These are phyloP conservation scores for Pyricularia pennisetigena DNA, from an alignment of 2,329 filamentous ascomycete species.

Conservation along the genomic window DNA sequence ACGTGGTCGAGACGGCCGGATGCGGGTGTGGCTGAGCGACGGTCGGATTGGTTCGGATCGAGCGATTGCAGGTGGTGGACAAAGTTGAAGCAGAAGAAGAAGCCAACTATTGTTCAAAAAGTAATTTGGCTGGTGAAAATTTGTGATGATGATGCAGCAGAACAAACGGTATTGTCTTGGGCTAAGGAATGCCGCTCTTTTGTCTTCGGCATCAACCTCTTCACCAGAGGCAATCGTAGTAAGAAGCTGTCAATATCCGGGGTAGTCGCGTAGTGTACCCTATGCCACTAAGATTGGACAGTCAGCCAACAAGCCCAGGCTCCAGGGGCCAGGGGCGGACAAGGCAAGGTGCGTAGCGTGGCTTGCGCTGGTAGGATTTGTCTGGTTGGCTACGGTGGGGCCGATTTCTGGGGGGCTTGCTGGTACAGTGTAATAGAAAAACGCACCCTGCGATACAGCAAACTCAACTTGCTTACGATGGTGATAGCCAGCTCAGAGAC, in stretches of 20 bases:
- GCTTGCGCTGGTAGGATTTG: neutral
- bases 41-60: neutral
- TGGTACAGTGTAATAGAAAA: neutral
- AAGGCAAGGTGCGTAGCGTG: neutral
- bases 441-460: neutral
- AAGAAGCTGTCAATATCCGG: neutral
- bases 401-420: neutral
- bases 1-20: neutral
- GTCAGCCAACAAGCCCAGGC: neutral
- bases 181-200: neutral
- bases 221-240: neutral
- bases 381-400: neutral
- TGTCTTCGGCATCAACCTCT: neutral
- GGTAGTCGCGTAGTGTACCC: neutral
- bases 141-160: neutral
- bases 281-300: neutral
- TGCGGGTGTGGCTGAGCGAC: neutral
- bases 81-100: neutral
- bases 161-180: neutral
- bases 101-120: neutral
- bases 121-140: neutral
- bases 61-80: neutral
- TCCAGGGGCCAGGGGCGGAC: neutral
- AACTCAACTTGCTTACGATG: neutral
- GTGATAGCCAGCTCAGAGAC: neutral